Evolutionary conservation across 192 early-diverging fungal species (phyloP).

Genomic region (Backusella morwellensis): DNA sequence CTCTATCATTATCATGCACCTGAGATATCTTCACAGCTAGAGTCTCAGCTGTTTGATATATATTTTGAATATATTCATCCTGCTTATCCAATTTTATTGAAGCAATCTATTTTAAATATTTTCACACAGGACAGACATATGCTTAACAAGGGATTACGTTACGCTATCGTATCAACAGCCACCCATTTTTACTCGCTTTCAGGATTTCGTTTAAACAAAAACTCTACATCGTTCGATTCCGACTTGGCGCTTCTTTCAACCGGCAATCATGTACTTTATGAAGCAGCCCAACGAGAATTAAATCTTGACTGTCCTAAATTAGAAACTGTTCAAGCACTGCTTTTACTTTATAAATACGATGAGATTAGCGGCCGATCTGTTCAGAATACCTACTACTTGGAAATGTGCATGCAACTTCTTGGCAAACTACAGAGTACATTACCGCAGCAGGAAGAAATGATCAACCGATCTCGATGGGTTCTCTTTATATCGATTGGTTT

Average conservation of each 20-base stretch:
- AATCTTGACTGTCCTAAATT: neutral
- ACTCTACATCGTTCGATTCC: neutral
- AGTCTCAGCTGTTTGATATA: slow-evolving; percentile 1
- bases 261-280: neutral
- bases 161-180: slow-evolving; percentile 9
- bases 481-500: neutral
- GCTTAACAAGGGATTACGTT: slow-evolving; percentile 5
- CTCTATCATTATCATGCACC: neutral
- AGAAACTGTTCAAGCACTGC: neutral
- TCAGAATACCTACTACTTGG: slow-evolving; percentile 6
- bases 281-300: neutral
- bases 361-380: neutral
- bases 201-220: neutral
- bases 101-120: slow-evolving; percentile 1
- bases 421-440: neutral
- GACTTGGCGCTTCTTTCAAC: neutral
- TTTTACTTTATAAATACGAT: slow-evolving; percentile 6
- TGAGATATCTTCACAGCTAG: neutral
- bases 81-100: slow-evolving; percentile 10
- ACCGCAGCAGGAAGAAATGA: slow-evolving; percentile 8
- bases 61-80: slow-evolving; percentile 18
- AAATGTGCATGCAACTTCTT: neutral
- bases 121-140: slow-evolving; percentile 4
- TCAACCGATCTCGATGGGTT: slow-evolving; percentile 1
- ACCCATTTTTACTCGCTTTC: neutral